A percentile compares a stretch with the other conserved stretches of the same genome.
phyloP scores from a whole-genome alignment of 441 rosid genomes.

The Viola pubescens region DNA sequence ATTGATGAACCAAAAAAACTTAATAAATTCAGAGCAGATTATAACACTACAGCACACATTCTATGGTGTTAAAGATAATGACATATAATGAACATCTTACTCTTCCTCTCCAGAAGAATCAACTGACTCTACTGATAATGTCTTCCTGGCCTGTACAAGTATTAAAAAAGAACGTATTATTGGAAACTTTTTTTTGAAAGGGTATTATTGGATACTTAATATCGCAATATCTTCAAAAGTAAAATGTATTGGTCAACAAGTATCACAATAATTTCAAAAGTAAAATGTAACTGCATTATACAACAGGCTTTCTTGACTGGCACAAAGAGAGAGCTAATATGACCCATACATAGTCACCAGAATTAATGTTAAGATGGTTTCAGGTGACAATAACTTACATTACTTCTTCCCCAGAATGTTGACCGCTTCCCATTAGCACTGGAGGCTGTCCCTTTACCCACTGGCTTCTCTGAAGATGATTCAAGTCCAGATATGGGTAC shows the following conservation, averaged over 20 bases:
- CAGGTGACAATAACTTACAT: conserved; percentile 38
- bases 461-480: conserved; percentile 54
- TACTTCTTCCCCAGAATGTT: conserved; percentile 87
- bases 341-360: no score
- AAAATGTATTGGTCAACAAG: no score
- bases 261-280: no score
- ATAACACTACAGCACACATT: conserved; percentile 9
- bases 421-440: conserved; percentile 56
- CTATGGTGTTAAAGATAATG: conserved; percentile 9
- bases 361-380: no score
- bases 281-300: no score
- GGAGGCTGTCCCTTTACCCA: conserved; percentile 52
- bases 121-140: conserved; percentile 74
- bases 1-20: no score
- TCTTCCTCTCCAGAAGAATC: conserved; percentile 99
- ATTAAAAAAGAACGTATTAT: conserved; percentile 14
- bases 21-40: not conserved
- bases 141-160: conserved; percentile 70
- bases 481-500: conserved; percentile 50
- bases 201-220: no score
- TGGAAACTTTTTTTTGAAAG: no score
- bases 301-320: no score
- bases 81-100: conserved; percentile 44
- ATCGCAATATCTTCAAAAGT: no score
- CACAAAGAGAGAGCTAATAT: no score